Percentiles rank a stretch among this genome's conserved stretches.
Conservation (phyloP, 208 protist species). For the Strigomonas culicis region DNA sequence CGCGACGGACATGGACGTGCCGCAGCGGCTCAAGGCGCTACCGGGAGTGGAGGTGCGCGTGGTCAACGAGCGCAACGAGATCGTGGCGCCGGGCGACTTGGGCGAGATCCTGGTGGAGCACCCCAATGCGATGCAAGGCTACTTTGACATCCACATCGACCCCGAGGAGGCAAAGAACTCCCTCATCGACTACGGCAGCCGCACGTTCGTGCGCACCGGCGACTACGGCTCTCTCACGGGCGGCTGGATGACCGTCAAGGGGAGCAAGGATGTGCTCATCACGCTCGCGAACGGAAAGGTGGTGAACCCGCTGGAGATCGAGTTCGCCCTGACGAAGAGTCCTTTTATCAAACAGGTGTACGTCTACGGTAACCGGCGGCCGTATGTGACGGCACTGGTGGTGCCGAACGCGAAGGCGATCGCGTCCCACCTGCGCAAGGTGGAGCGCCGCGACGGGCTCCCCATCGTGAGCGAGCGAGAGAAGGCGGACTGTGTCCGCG, state of each 20-base stretch:
- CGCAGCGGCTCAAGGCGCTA: slow-evolving; percentile 81
- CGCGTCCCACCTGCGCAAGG: slow-evolving; percentile 77
- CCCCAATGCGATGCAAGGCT: slow-evolving; percentile 88
- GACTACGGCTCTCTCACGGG: slow-evolving; percentile 87
- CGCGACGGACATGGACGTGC: slow-evolving; percentile 88
- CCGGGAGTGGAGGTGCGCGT: slow-evolving; percentile 87
- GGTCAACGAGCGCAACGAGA: slow-evolving; percentile 90
- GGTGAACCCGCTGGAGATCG: slow-evolving; percentile 78
- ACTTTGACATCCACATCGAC: slow-evolving; percentile 89
- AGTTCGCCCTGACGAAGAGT: slow-evolving; percentile 72
- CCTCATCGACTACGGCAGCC: slow-evolving; percentile 81
- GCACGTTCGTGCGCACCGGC: slow-evolving; percentile 87
- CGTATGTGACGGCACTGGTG: slow-evolving; percentile 77
- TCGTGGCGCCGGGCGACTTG: slow-evolving; percentile 81
- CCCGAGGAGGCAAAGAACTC: slow-evolving; percentile 85
- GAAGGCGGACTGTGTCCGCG: slow-evolving; percentile 86
- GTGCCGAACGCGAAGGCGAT: slow-evolving; percentile 86
- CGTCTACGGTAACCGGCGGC: slow-evolving; percentile 67
- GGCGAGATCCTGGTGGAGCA: slow-evolving; percentile 87
- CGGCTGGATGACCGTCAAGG: slow-evolving; percentile 83
- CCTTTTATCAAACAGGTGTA: slow-evolving; percentile 87
- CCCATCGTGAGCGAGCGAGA: slow-evolving; percentile 86
- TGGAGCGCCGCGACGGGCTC: slow-evolving; percentile 86
- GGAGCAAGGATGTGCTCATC: slow-evolving; percentile 83
- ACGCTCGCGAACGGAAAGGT: slow-evolving; percentile 75